phyloP scores from a whole-genome alignment of 1,284 basidiomycete genomes.

The Sporisorium exsertum region DNA sequence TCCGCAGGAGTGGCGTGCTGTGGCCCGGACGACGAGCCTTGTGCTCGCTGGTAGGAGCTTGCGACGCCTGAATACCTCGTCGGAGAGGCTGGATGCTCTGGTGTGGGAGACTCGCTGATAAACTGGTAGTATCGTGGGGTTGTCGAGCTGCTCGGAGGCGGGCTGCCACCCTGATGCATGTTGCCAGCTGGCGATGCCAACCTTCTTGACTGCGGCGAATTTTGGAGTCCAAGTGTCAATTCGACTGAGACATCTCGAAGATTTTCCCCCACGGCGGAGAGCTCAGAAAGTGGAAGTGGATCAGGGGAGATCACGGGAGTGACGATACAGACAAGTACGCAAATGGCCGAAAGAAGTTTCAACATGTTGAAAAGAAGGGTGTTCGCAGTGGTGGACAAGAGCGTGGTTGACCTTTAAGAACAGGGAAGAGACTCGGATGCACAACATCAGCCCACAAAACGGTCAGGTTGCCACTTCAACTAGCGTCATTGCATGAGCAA shows the following conservation, averaged over 20 bases:
- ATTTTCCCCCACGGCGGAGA: background rate
- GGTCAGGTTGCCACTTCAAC: too few relatives aligned
- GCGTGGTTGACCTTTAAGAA: too few relatives aligned
- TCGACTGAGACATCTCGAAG: conserved; percentile 2
- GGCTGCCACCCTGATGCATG: background rate
- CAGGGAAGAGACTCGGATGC: too few relatives aligned
- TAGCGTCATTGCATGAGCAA: background rate
- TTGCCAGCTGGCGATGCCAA: background rate
- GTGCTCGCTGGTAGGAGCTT: too few relatives aligned
- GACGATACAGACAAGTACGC: background rate
- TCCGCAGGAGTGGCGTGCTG: too few relatives aligned
- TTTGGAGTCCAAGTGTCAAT: background rate
- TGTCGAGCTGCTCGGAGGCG: background rate
- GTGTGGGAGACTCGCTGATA: too few relatives aligned
- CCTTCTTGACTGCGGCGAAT: background rate
- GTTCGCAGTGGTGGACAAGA: background rate
- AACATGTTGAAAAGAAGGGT: background rate
- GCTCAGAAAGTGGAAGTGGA: background rate
- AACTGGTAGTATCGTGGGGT: background rate
- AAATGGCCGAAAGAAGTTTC: background rate
- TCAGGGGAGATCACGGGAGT: too few relatives aligned
- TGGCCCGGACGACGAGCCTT: too few relatives aligned
- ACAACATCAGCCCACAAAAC: too few relatives aligned
- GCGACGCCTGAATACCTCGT: too few relatives aligned
- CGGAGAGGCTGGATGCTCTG: too few relatives aligned